These are phyloP conservation scores for Vigna nakashimae DNA, from an alignment of 306 rosid species.

Conservation along the genomic window DNA sequence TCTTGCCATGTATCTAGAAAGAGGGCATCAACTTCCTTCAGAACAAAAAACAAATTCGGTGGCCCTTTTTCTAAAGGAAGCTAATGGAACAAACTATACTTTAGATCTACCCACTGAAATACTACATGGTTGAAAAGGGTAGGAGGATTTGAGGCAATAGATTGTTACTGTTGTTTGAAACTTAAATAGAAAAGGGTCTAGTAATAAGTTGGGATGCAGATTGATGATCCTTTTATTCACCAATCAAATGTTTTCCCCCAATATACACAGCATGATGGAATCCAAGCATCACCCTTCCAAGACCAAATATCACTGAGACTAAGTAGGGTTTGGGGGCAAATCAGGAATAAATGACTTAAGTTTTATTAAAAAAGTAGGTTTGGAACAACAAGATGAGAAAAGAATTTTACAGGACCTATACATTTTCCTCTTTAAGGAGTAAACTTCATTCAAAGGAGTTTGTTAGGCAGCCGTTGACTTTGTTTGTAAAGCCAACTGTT, in stretches of 20 bases:
- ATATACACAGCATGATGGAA: slow-evolving; percentile 13
- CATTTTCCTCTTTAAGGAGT: background rate
- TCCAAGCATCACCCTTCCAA: slow-evolving; percentile 16
- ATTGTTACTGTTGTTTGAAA: slow-evolving; percentile 24
- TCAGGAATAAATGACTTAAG: background rate
- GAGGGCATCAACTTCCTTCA: slow-evolving; percentile 4
- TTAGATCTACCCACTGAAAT: slow-evolving; percentile 12
- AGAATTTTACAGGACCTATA: background rate
- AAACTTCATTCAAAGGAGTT: background rate
- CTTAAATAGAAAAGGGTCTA: background rate
- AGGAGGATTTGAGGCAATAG: background rate
- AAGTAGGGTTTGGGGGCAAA: background rate
- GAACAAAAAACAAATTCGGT: background rate
- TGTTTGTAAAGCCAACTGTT: background rate
- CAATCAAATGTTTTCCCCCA: slow-evolving; percentile 15
- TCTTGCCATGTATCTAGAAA: slow-evolving; percentile 24
- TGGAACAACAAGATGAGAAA: background rate
- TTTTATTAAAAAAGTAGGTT: background rate
- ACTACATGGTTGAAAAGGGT: slow-evolving; percentile 34
- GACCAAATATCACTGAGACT: slow-evolving; percentile 11
- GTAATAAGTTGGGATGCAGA: slow-evolving; percentile 22
- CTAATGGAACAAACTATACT: slow-evolving; percentile 19
- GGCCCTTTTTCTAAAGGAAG: background rate
- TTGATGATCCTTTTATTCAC: slow-evolving; percentile 20
- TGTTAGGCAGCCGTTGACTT: background rate